These are phyloP conservation scores for Aspergillus uvarum DNA, from an alignment of 2,329 filamentous ascomycete species.

Conservation along the genomic window DNA sequence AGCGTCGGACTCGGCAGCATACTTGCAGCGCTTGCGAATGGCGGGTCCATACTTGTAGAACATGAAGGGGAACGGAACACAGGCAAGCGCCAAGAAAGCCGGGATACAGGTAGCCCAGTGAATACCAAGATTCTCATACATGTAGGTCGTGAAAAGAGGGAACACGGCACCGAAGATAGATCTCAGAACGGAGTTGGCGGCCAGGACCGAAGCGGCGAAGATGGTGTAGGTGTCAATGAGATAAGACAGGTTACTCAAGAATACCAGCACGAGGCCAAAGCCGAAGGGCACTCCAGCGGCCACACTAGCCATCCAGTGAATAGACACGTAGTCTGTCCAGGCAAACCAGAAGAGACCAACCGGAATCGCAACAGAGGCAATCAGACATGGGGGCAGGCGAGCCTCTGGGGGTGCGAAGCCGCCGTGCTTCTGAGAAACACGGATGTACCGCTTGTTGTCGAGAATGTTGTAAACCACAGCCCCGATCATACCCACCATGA, in stretches of 20 bases:
- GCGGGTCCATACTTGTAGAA: slow-evolving; percentile 44
- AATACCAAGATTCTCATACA: slow-evolving; percentile 48
- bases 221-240: slow-evolving; percentile 47
- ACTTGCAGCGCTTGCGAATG: slow-evolving; percentile 46
- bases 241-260: slow-evolving; percentile 44
- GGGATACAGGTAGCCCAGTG: slow-evolving; percentile 51
- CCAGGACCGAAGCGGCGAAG: slow-evolving; percentile 44
- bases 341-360: slow-evolving; percentile 61
- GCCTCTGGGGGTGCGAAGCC: slow-evolving; percentile 64
- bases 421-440: slow-evolving; percentile 44
- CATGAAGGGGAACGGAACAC: slow-evolving; percentile 46
- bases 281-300: slow-evolving; percentile 41
- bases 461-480: slow-evolving; percentile 44
- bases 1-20: slow-evolving; percentile 36
- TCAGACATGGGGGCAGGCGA: slow-evolving; percentile 51
- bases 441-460: slow-evolving; percentile 44
- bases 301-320: slow-evolving; percentile 43
- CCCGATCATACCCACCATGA: slow-evolving; percentile 45
- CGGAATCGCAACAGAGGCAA: slow-evolving; percentile 54
- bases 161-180: slow-evolving; percentile 50
- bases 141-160: slow-evolving; percentile 48
- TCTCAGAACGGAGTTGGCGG: slow-evolving; percentile 49
- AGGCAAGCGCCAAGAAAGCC: slow-evolving; percentile 47
- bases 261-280: slow-evolving; percentile 45
- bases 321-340: slow-evolving; percentile 54